Evolutionary conservation across 2,329 filamentous ascomycete species (phyloP).

Genomic region (Alternaria arbusti): DNA sequence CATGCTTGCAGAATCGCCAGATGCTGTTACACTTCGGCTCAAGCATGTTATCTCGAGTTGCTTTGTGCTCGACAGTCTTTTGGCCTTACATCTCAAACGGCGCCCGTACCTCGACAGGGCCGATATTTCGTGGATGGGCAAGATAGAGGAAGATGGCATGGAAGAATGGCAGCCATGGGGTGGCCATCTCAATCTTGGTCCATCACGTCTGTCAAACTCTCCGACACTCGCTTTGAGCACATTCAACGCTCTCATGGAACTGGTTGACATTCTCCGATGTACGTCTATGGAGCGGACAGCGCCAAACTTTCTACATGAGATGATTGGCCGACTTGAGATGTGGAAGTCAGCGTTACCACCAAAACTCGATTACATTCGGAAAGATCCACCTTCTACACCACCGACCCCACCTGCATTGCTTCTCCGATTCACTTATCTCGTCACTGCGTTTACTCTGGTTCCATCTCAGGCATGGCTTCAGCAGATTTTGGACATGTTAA

Average conservation of each 20-base stretch:
- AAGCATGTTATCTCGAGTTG: conserved; percentile 61
- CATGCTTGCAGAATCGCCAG: conserved; percentile 46
- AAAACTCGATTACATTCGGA: conserved; percentile 30
- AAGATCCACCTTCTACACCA: conserved; percentile 23
- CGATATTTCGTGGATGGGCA: conserved; percentile 55
- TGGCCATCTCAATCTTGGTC: conserved; percentile 53
- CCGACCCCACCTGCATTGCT: conserved; percentile 35
- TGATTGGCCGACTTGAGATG: conserved; percentile 46
- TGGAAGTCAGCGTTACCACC: conserved; percentile 43
- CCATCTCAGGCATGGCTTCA: conserved; percentile 29
- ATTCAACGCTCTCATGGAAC: conserved; percentile 58
- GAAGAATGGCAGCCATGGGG: conserved; percentile 79
- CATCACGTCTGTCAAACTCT: conserved; percentile 16
- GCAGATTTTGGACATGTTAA: conserved; percentile 27
- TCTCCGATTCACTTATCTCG: conserved; percentile 36
- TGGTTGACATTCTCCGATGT: conserved; percentile 32
- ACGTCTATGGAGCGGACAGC: conserved; percentile 18
- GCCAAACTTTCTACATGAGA: conserved; percentile 40
- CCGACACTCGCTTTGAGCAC: conserved; percentile 57
- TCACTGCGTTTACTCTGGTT: conserved; percentile 23
- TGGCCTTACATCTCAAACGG: conserved; percentile 59
- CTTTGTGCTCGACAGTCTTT: conserved; percentile 66
- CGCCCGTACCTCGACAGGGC: conserved; percentile 58
- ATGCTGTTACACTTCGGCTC: conserved; percentile 34
- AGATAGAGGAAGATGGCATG: conserved; percentile 68